Evolutionary conservation across 495 filamentous ascomycete genomes (phyloP).

Genomic region (Hamigera avellanea): DNA sequence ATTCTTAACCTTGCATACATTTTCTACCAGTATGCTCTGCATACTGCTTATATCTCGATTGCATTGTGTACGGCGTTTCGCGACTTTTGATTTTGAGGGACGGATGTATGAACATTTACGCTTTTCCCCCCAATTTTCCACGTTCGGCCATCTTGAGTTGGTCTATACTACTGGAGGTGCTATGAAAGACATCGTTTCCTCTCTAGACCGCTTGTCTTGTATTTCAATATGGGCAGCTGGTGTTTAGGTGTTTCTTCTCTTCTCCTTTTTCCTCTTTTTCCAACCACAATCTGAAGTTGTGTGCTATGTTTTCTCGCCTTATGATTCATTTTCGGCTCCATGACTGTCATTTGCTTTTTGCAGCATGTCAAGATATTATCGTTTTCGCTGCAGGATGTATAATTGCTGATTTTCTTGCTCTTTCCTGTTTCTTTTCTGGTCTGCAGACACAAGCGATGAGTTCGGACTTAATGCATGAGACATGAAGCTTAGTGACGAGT

Average conservation of each 20-base stretch:
- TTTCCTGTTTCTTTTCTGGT: background rate
- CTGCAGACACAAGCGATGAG: slow-evolving; percentile 1
- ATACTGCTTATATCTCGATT: slow-evolving; percentile 2
- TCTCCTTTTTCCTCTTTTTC: too few species aligned
- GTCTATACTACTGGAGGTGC: slow-evolving; percentile 25
- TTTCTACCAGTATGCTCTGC: too few species aligned
- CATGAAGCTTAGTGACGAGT: slow-evolving; percentile 4
- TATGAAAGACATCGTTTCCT: slow-evolving; percentile 26
- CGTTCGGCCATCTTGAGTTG: background rate
- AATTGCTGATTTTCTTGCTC: too few species aligned
- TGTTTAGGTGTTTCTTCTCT: slow-evolving; percentile 24
- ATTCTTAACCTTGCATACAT: too few species aligned
- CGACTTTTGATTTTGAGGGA: slow-evolving; percentile 14
- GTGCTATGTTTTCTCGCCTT: too few species aligned
- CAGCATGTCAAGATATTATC: too few species aligned
- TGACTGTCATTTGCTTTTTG: too few species aligned
- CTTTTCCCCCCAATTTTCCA: slow-evolving; percentile 3
- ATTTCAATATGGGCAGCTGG: slow-evolving; percentile 16
- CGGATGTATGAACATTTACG: slow-evolving; percentile 1
- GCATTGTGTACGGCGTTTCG: slow-evolving; percentile 34
- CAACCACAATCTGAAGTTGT: too few species aligned
- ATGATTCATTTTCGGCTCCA: too few species aligned
- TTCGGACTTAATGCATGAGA: slow-evolving; percentile 18
- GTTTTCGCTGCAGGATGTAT: too few species aligned
- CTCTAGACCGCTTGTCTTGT: slow-evolving; percentile 39